phyloP scores from a whole-genome alignment of 768 basidiomycete genomes.

The Kwoniella mangroviensis region DNA sequence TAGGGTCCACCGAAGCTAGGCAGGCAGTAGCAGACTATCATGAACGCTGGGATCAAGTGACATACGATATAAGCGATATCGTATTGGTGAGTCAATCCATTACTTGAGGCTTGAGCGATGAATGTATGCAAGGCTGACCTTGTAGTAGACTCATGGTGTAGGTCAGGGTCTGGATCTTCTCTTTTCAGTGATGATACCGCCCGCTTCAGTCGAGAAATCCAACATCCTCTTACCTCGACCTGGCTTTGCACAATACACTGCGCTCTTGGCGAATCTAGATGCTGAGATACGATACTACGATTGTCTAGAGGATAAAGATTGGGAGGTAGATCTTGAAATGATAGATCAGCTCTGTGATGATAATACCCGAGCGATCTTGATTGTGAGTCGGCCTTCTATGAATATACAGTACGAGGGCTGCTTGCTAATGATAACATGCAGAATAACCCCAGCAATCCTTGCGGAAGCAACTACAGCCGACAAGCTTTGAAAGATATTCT shows the following conservation, averaged over 20 bases:
- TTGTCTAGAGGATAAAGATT: slow-evolving; percentile 53
- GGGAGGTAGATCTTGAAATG: slow-evolving; percentile 56
- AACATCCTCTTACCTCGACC: slow-evolving; percentile 58
- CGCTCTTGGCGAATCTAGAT: slow-evolving; percentile 46
- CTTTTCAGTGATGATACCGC: slow-evolving; percentile 52
- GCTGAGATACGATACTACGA: slow-evolving; percentile 57
- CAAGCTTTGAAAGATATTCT: slow-evolving; percentile 52
- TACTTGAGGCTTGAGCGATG: background rate
- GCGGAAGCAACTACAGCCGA: slow-evolving; percentile 56
- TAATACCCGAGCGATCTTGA: slow-evolving; percentile 54
- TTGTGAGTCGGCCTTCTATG: slow-evolving; percentile 42
- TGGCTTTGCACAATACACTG: slow-evolving; percentile 58
- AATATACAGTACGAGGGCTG: too few species aligned
- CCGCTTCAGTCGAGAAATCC: slow-evolving; percentile 34
- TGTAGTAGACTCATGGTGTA: slow-evolving; percentile 54
- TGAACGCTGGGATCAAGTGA: slow-evolving; percentile 48
- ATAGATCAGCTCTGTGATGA: slow-evolving; percentile 56
- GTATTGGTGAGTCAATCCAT: slow-evolving; percentile 42
- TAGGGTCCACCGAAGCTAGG: slow-evolving; percentile 50
- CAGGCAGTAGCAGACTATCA: slow-evolving; percentile 57
- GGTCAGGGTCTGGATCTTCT: slow-evolving; percentile 57
- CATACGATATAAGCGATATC: slow-evolving; percentile 45
- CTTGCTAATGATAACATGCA: slow-evolving; percentile 9
- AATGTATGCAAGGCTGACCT: background rate
- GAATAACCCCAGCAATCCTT: slow-evolving; percentile 59